phyloP scores from a whole-genome alignment of 495 filamentous ascomycete genomes.

The Daldinia concentrica region DNA sequence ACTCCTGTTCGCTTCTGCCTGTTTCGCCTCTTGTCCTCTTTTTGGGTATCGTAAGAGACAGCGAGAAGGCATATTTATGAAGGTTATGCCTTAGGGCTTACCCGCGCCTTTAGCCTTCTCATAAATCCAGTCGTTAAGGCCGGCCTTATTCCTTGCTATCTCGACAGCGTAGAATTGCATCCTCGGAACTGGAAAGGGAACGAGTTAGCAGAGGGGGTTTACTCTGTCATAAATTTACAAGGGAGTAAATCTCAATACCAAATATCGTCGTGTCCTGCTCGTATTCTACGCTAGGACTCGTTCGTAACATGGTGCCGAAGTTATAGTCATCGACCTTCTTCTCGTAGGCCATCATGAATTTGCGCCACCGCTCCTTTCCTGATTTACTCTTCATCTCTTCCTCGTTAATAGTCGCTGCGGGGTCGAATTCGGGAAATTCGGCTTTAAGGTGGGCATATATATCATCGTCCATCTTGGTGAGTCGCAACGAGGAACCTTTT shows the following conservation, averaged over 20 bases:
- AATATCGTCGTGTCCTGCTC: constrained; percentile 92
- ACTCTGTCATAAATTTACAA: not conserved
- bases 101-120: constrained; percentile 67
- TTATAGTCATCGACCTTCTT: constrained; percentile 95
- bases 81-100: constrained; percentile 23
- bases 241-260: constrained; percentile 56
- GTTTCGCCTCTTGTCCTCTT: not conserved
- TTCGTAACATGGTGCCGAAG: constrained; percentile 91
- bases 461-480: constrained; percentile 94
- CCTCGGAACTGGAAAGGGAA: constrained; percentile 64
- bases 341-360: constrained; percentile 93
- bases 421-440: constrained; percentile 93
- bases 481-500: constrained; percentile 81
- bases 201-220: not conserved
- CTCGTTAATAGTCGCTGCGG: constrained; percentile 80
- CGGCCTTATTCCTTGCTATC: constrained; percentile 87
- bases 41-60: not conserved
- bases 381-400: constrained; percentile 96
- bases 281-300: constrained; percentile 82
- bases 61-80: not conserved
- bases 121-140: constrained; percentile 96
- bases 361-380: constrained; percentile 95
- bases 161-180: constrained; percentile 99
- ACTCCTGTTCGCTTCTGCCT: not conserved
- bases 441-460: constrained; percentile 87